Evolutionary conservation across 108 stramenopile species (phyloP).

Genomic region (Poteriospumella lacustris): DNA sequence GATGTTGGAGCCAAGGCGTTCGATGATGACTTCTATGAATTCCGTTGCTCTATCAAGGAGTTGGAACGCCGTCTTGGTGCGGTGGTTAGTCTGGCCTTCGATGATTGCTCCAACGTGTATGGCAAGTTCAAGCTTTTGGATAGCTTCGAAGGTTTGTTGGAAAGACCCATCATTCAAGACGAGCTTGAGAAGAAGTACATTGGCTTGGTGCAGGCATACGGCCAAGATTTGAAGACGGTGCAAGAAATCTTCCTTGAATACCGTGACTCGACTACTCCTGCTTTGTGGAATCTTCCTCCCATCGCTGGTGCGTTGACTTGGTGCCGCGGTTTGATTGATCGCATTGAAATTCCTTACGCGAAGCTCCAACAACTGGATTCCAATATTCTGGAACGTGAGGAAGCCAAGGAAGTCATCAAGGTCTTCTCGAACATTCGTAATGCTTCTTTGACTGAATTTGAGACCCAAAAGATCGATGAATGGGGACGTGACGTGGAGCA

Average conservation of each 20-base stretch:
- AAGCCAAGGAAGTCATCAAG: slow-evolving; percentile 77
- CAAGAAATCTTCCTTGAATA: slow-evolving; percentile 74
- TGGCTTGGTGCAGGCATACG: slow-evolving; percentile 71
- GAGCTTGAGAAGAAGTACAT: slow-evolving; percentile 83
- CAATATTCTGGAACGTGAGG: slow-evolving; percentile 75
- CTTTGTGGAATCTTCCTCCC: slow-evolving; percentile 69
- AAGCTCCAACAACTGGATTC: slow-evolving; percentile 70
- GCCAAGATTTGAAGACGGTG: slow-evolving; percentile 68
- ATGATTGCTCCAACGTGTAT: slow-evolving; percentile 76
- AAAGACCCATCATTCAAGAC: slow-evolving; percentile 78
- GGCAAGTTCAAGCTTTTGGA: slow-evolving; percentile 77
- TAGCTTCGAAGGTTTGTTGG: slow-evolving; percentile 71
- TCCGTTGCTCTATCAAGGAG: slow-evolving; percentile 72
- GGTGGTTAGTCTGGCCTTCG: slow-evolving; percentile 73
- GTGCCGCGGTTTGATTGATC: slow-evolving; percentile 74
- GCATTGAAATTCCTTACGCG: slow-evolving; percentile 69
- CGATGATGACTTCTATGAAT: slow-evolving; percentile 71
- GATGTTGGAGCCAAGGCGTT: slow-evolving; percentile 71
- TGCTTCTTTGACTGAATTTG: slow-evolving; percentile 68
- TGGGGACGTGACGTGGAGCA: slow-evolving; percentile 72
- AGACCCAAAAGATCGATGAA: slow-evolving; percentile 65
- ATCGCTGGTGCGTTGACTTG: slow-evolving; percentile 73
- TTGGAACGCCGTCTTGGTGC: slow-evolving; percentile 75
- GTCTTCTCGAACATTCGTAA: slow-evolving; percentile 60
- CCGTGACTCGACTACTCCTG: slow-evolving; percentile 59